phyloP scores from a whole-genome alignment of 805 yeast genomes.

The Saccharomycopsis babjevae region DNA sequence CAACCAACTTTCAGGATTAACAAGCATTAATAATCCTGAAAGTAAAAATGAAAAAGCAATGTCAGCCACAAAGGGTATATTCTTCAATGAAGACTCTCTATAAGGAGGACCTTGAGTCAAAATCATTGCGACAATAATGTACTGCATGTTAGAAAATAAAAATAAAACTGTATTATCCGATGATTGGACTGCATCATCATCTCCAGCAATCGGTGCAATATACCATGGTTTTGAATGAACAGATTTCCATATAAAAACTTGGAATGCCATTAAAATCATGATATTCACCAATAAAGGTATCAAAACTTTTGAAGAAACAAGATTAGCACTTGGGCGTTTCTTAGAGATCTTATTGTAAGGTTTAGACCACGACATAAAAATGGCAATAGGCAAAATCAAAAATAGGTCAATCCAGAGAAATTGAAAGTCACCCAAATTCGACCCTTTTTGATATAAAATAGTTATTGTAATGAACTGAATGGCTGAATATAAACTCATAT shows the following conservation, averaged over 20 bases:
- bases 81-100: slow-evolving; percentile 61
- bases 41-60: slow-evolving; percentile 38
- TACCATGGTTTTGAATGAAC: slow-evolving; percentile 66
- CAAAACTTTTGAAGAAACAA: slow-evolving; percentile 80
- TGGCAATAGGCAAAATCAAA: slow-evolving; percentile 86
- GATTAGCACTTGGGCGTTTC: slow-evolving; percentile 88
- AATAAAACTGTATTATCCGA: slow-evolving; percentile 87
- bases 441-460: slow-evolving; percentile 75
- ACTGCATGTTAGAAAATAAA: slow-evolving; percentile 76
- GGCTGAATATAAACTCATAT: slow-evolving; percentile 94
- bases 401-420: slow-evolving; percentile 88
- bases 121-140: slow-evolving; percentile 73
- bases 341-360: slow-evolving; percentile 50
- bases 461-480: slow-evolving; percentile 88
- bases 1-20: slow-evolving; percentile 40
- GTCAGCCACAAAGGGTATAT: slow-evolving; percentile 61
- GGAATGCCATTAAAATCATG: slow-evolving; percentile 50
- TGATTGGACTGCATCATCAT: slow-evolving; percentile 69
- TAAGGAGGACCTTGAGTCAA: slow-evolving; percentile 91
- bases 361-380: slow-evolving; percentile 95
- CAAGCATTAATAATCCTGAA: slow-evolving; percentile 45
- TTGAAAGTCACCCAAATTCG: slow-evolving; percentile 94
- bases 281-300: slow-evolving; percentile 78
- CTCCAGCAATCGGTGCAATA: slow-evolving; percentile 67
- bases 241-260: slow-evolving; percentile 52